A percentile compares a stretch with the other conserved stretches of the same genome.
These are phyloP conservation scores for Schizothecium vesticola DNA, from an alignment of 495 filamentous ascomycete genomes.

Conservation along the genomic window DNA sequence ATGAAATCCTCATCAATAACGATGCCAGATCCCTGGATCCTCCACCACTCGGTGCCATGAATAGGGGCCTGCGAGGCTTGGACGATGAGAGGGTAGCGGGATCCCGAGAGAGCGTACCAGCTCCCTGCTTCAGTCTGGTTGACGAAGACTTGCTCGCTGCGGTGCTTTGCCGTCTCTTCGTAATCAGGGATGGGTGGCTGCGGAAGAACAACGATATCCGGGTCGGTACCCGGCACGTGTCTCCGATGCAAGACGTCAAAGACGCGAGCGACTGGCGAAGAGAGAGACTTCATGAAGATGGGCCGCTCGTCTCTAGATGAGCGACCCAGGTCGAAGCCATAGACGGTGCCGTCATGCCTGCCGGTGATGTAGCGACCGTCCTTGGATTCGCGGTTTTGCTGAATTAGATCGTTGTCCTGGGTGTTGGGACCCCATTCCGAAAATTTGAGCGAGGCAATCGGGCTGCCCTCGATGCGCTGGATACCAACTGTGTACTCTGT, in stretches of 20 bases:
- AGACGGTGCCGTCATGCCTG: slow-evolving; percentile 78
- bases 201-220: slow-evolving; percentile 71
- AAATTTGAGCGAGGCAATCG: slow-evolving; percentile 85
- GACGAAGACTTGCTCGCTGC: slow-evolving; percentile 69
- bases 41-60: slow-evolving; percentile 54
- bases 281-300: slow-evolving; percentile 57
- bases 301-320: slow-evolving; percentile 29
- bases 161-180: slow-evolving; percentile 50
- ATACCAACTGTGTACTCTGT: slow-evolving; percentile 87
- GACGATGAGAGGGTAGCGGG: slow-evolving; percentile 77
- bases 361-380: slow-evolving; percentile 87
- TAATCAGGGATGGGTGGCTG: slow-evolving; percentile 69
- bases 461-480: slow-evolving; percentile 66
- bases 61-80: slow-evolving; percentile 63
- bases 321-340: slow-evolving; percentile 66
- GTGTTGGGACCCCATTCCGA: slow-evolving; percentile 95
- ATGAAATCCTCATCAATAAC: slow-evolving; percentile 30
- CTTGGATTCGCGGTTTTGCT: slow-evolving; percentile 71
- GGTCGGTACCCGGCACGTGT: slow-evolving; percentile 52
- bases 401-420: slow-evolving; percentile 78
- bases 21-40: slow-evolving; percentile 29
- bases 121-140: slow-evolving; percentile 78
- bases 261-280: slow-evolving; percentile 80
- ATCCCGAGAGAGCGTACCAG: slow-evolving; percentile 93
- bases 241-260: slow-evolving; percentile 81